phyloP scores from a whole-genome alignment of 1,284 basidiomycete genomes.

The Fomitiporia mediterranea region DNA sequence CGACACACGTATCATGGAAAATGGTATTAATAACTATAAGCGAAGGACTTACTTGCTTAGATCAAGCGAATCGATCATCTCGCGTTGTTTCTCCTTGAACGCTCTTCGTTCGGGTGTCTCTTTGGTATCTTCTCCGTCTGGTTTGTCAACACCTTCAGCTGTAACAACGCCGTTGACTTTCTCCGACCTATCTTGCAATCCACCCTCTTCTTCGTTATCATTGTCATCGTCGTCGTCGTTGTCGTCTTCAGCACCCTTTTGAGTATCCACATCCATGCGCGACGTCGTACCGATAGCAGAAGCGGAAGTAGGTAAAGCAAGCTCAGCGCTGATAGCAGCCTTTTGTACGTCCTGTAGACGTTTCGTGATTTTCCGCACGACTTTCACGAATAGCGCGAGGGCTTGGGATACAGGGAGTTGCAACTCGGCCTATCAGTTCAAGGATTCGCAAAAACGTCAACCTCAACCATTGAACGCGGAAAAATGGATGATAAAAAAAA shows the following conservation, averaged over 20 bases:
- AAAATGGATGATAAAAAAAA: background rate
- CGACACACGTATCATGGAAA: constrained; percentile 13
- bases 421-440: constrained; percentile 59
- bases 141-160: background rate
- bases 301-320: constrained; percentile 31
- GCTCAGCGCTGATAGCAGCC: constrained; percentile 59
- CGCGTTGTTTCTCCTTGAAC: constrained; percentile 67
- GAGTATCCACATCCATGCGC: constrained; percentile 22
- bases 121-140: constrained; percentile 31
- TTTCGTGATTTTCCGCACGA: constrained; percentile 82
- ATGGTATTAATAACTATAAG: constrained; percentile 13
- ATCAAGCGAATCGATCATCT: constrained; percentile 83
- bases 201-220: constrained; percentile 65
- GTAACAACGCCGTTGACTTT: no score
- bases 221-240: constrained; percentile 53
- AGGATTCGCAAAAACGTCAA: constrained; percentile 1
- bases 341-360: constrained; percentile 80
- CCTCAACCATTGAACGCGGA: constrained; percentile 3
- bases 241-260: constrained; percentile 19
- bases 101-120: constrained; percentile 31
- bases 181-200: no score
- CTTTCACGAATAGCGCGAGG: constrained; percentile 89
- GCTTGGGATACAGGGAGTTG: constrained; percentile 82
- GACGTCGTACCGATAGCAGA: constrained; percentile 20
- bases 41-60: constrained; percentile 67